Percentiles rank a stretch among this genome's conserved stretches.
phyloP scores from a whole-genome alignment of 768 basidiomycete species.

The Rhodotorula kratochvilovae region DNA sequence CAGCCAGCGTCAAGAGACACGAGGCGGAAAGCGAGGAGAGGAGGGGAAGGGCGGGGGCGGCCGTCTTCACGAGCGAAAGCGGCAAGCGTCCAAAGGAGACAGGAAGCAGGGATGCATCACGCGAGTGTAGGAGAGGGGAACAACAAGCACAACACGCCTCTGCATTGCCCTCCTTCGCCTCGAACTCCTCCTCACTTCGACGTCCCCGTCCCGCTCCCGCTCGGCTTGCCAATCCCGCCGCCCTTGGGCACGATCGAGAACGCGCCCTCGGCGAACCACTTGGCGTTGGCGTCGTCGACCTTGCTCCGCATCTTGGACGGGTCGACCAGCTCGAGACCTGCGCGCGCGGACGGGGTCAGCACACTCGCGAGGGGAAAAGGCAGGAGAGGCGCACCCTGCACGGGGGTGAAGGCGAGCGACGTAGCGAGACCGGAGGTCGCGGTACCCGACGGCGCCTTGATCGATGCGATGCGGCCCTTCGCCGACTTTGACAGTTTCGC shows the following conservation, averaged over 20 bases:
- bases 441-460: constrained; percentile 57
- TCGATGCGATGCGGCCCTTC: constrained; percentile 81
- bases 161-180: not conserved
- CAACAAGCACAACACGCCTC: not conserved
- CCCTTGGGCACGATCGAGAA: constrained; percentile 19
- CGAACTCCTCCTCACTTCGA: not conserved
- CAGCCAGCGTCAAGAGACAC: no score
- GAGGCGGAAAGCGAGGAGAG: not conserved
- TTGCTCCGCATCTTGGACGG: constrained; percentile 71
- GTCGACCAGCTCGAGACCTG: constrained; percentile 92
- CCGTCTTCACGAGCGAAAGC: no score
- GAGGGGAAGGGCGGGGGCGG: no score
- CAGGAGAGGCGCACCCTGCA: constrained; percentile 62
- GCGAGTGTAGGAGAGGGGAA: not conserved
- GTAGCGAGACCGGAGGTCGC: constrained; percentile 79
- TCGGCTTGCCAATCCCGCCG: constrained; percentile 32
- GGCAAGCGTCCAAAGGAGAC: not conserved
- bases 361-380: not conserved
- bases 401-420: constrained; percentile 87
- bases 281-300: constrained; percentile 92
- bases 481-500: constrained; percentile 95
- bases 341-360: constrained; percentile 33
- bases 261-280: constrained; percentile 72
- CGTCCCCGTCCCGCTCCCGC: not conserved
- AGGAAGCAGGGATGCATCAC: no score